Base-by-base conservation (phyloP, 768 basidiomycete species). In the Collybia nuda region DNA sequence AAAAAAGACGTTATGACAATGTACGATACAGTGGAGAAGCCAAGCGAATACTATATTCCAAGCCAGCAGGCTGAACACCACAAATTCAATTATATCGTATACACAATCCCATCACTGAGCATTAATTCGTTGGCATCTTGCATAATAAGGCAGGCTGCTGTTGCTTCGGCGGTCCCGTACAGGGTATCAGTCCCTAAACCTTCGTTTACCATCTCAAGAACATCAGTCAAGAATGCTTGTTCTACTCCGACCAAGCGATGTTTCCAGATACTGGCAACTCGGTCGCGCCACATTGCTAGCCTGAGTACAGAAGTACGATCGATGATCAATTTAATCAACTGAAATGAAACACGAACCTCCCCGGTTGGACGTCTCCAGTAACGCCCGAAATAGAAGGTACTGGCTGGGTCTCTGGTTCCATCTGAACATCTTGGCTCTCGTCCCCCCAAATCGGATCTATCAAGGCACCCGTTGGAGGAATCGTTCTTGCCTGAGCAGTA, bases 81-180 rank as follows among this genome's bases (percentile, higher is more conserved):
- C 11, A 46, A 52, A 23, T 19, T 21, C 14, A 36, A 11, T 69
- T 72, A 92, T 50, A 93, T 82, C 67, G 85, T 92, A 73, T 95
- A 95, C 47, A 95, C 80, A 50, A 91, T 84, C 26, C 86, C 89
- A 26, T 90, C 91, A 56, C 86, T 88, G 59, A 93, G 76, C 90
- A 97, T 92, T 54, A 98, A 73, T 67, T 95, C 88, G 47, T 91
- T 85, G 11, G 73, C 74, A 15, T 86, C 85, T 22, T 80, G 78
- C 95, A 98, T 97, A 29, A 74, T 67, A 55, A 82, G 75, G 51
- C 87, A 85, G 19, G 85, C 83, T 47, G 76, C 73, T 5, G 81
- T 83, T 1, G 90, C 96, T 67, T 98, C 96, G 11, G 78, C 75
- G 0, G 84, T 87, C 2, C 90, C 88, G 66, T 92, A 98, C 35